Evolutionary conservation across 768 basidiomycete genomes (phyloP), one percentile per base, ranked within the genome.

Genomic region (Cystoderma amianthinum): DNA sequence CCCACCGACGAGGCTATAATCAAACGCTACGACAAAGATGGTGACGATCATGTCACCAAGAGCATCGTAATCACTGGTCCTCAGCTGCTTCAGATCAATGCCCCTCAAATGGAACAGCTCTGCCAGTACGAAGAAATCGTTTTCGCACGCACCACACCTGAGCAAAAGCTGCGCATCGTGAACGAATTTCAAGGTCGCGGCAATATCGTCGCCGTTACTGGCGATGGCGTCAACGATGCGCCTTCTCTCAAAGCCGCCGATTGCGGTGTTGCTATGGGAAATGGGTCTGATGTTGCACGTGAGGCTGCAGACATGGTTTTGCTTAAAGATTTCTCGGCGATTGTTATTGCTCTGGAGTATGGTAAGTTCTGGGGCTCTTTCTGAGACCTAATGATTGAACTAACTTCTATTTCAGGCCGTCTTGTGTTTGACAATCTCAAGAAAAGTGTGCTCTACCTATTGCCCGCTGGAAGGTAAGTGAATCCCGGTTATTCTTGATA

Each of bases 121-220:
- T 62, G 60, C 41, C 39, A 61, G 41, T 65, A 67, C 46, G 65
- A 67, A 23, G 69, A 73, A 43, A 57, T 81, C 38, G 79, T 83
- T 2, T 80, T 83, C 44, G 78, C 79, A 1, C 65, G 80, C 4
- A 80, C 78, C 1, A 74, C 71, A 0, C 80, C 80, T 0, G 74
- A 80, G 50, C 79, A 81, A 57, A 83, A 83, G 52, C 59, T 82
- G 1, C 67, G 71, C 36, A 82, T 83, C 46, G 80, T 84, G 20
- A 72, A 76, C 42, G 67, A 70, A 24, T 68, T 80, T 47, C 76
- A 82, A 53, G 57, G 55, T 6, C 58, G 69, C 2, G 72, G 68
- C 2, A 68, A 69, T 47, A 68, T 74, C 1, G 78, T 80, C 4
- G 79, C 75, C 1, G 78, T 81, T 44, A 82, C 80, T 3, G 81